Base-by-base conservation (phyloP, 2,329 filamentous ascomycete genomes). In the Talaromyces piceae region DNA sequence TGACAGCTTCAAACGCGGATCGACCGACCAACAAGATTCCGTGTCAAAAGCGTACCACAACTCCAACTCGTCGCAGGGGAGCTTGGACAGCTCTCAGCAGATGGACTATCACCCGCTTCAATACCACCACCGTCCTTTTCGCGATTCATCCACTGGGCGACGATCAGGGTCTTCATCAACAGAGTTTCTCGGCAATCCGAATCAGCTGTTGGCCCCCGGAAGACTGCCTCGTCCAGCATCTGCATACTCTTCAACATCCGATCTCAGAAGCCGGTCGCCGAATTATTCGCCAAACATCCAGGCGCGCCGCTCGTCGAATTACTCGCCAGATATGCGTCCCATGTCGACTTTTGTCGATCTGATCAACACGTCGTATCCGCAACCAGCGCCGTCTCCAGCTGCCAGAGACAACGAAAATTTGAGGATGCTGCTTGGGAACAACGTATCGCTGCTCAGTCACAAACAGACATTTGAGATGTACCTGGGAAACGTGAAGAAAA, bases 381-480 rank as follows among this genome's bases (percentile, higher is more conserved):
- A 94, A 67, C 88, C 88, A 52, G 82, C 71, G 67, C 88, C 71
- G 62, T 88, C 73, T 63, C 73, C 74, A 5, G 70, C 75, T 6
- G 74, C 80, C 25, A 77, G 95, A 54, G 88, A 94, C 68, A 96
- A 97, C 64, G 83, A 86, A 9, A 80, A 86, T 56, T 74, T 98
- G 45, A 85, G 88, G 54, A 83, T 79, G 51, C 84, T 81, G 13
- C 84, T 98, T 22, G 93, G 93, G 41, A 86, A 82, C 64, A 95
- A 95, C 72, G 91, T 91, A 3, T 95, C 91, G 18, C 77, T 98
- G 11, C 79, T 98, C 26, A 91, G 89, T 63, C 86, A 88, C 28
- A 88, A 91, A 64, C 91, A 97, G 72, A 98, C 93, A 1, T 80
- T 98, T 45, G 91, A 97, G 50, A 96, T 97, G 91, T 98, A 98